Base-by-base conservation (phyloP, 768 basidiomycete genomes). In the Termitomyces sp. region DNA sequence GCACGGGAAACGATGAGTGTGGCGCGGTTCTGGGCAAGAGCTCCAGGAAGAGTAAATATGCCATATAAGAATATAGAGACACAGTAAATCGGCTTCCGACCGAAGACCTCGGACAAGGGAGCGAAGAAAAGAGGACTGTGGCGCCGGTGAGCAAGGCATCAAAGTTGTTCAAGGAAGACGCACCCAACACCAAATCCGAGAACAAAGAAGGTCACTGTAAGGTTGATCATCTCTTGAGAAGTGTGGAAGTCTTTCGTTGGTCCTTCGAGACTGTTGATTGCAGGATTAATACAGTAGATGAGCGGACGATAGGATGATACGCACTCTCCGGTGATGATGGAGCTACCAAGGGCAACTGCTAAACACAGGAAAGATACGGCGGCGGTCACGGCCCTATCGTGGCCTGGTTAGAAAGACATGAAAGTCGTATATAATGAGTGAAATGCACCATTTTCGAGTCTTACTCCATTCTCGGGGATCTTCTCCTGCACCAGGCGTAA, bases 41-140 rank as follows among this genome's bases (percentile, higher is more conserved):
- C 75, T 45, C 72, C 68, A 7, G 76, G 79, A 18, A 83, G 71
- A 20, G 76, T 78, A 69, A 79, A 79, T 50, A 82, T 69, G 57
- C 75, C 73, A 62, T 69, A 76, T 40, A 78, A 63, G 62, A 75
- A 72, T 47, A 76, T 70, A 59, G 70, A 74, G 54, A 72, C 62
- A 46, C 61, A 63, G 58, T 76, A 77, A 7, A 76, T 69, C 6
- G 72, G 72, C 30, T 62, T 68, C 24, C 76, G 66, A 2, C 76
- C 75, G 20, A 72, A 63, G 22, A 76, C 68, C 56, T 77, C 74
- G 5, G 72, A 74, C 5, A 76, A 63, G 9, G 63, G 74, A 11
- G 74, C 79, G 68, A 66, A 74, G 60, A 74, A 64, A 55, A 78
- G 72, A 18, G 82, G 76, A 18, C 73, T 69, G 46, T 61, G 26